phyloP scores from a whole-genome alignment of 768 basidiomycete genomes.

The Lactarius sp. region DNA sequence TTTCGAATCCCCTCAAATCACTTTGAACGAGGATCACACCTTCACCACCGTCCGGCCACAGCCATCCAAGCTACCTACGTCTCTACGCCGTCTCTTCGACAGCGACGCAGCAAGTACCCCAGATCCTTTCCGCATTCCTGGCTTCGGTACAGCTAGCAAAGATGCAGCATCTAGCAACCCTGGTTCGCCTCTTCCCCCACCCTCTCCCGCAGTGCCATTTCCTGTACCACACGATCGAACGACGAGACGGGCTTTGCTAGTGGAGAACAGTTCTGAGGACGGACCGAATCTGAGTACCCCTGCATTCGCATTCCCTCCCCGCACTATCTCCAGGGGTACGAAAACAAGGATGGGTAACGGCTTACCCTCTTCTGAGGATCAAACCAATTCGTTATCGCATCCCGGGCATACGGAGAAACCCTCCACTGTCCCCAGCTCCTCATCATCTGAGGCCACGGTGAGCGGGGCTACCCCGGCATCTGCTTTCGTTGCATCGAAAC shows the following conservation, averaged over 20 bases:
- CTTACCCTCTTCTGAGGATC: slow-evolving; percentile 6
- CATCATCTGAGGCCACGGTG: background rate
- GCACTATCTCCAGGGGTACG: slow-evolving; percentile 31
- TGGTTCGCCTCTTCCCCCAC: slow-evolving; percentile 25
- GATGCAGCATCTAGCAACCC: slow-evolving; percentile 26
- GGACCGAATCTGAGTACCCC: slow-evolving; percentile 42
- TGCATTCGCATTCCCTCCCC: slow-evolving; percentile 51
- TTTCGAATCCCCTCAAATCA: slow-evolving; percentile 2
- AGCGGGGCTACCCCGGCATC: background rate
- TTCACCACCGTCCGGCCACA: slow-evolving; percentile 49
- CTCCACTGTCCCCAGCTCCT: background rate
- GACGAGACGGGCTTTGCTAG: slow-evolving; percentile 31
- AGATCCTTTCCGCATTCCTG: slow-evolving; percentile 42
- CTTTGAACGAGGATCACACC: slow-evolving; percentile 6
- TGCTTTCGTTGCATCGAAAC: background rate
- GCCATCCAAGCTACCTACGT: slow-evolving; percentile 61
- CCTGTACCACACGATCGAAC: slow-evolving; percentile 32
- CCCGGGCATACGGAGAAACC: background rate
- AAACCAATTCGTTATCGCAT: background rate
- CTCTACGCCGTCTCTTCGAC: slow-evolving; percentile 75
- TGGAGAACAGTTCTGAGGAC: slow-evolving; percentile 39
- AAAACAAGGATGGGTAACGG: slow-evolving; percentile 4
- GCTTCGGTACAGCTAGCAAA: slow-evolving; percentile 29
- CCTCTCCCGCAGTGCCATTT: slow-evolving; percentile 36
- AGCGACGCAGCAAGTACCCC: slow-evolving; percentile 38